Percentiles rank a stretch among this genome's conserved stretches.
Evolutionary conservation across 768 basidiomycete genomes (phyloP).

Genomic region (Hydnum rufescens): DNA sequence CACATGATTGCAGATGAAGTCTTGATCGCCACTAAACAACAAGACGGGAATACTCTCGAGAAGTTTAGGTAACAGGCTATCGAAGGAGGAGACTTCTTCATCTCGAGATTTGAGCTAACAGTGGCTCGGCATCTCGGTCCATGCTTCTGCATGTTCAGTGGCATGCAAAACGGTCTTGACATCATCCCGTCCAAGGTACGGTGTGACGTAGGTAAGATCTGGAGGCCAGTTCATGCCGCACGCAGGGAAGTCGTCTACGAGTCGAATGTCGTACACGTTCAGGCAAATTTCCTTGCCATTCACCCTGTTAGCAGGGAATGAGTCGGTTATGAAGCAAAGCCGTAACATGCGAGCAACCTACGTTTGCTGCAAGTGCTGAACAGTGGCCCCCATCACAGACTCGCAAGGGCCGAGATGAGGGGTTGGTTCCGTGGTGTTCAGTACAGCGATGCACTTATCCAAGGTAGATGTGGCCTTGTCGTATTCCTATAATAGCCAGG

Average conservation of each 20-base stretch:
- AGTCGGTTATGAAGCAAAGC: not conserved
- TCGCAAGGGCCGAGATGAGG: constrained; percentile 38
- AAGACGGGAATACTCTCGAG: constrained; percentile 68
- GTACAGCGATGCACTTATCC: constrained; percentile 34
- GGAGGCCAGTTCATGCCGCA: constrained; percentile 99
- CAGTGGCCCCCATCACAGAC: constrained; percentile 29
- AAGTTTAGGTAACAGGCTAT: constrained; percentile 60
- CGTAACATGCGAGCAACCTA: constrained; percentile 4
- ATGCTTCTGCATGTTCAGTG: constrained; percentile 45
- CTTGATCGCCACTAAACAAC: constrained; percentile 88
- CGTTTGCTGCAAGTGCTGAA: constrained; percentile 14
- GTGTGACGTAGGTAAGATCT: constrained; percentile 53
- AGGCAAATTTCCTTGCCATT: constrained; percentile 58
- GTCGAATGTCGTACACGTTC: constrained; percentile 87
- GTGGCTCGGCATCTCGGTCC: constrained; percentile 70
- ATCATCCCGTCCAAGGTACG: constrained; percentile 64
- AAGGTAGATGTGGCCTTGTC: constrained; percentile 35
- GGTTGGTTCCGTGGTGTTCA: constrained; percentile 16
- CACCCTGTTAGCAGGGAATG: constrained; percentile 24
- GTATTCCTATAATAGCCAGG: constrained; percentile 29
- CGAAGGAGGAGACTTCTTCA: constrained; percentile 39
- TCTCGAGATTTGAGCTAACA: constrained; percentile 43
- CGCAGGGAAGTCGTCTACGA: constrained; percentile 64
- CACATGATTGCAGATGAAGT: constrained; percentile 89
- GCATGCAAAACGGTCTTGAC: constrained; percentile 78